phyloP scores from a whole-genome alignment of 78 protist genomes.

The Dictyostelium citrinum region DNA sequence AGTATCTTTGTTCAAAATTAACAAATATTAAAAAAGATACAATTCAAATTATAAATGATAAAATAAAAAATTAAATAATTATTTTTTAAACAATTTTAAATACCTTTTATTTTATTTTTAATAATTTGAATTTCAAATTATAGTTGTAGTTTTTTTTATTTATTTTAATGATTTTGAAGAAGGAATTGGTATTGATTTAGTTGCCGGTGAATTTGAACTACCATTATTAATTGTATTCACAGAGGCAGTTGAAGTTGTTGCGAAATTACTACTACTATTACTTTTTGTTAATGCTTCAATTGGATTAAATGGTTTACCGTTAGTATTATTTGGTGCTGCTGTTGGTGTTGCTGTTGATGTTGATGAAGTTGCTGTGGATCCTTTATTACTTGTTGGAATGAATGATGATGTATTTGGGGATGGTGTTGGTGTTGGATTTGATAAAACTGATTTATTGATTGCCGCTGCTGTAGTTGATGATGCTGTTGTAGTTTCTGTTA shows the following conservation, averaged over 20 bases:
- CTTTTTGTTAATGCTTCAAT: neutral
- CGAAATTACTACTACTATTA: neutral
- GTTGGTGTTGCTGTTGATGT: neutral
- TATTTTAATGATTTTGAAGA: conserved; percentile 2
- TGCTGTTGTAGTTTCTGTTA: neutral
- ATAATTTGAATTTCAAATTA: neutral
- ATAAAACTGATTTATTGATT: neutral
- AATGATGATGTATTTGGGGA: neutral
- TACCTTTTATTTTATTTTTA: neutral
- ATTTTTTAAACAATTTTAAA: no score
- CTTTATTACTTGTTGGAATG: neutral
- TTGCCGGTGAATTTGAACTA: neutral
- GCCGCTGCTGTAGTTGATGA: neutral
- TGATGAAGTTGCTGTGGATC: neutral
- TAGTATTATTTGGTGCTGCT: neutral
- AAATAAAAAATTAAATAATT: neutral
- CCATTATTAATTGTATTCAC: neutral
- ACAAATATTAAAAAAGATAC: neutral
- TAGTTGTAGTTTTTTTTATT: neutral
- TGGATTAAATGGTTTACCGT: neutral
- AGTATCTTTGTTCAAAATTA: neutral
- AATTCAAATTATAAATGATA: neutral
- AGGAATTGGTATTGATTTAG: conserved; percentile 12
- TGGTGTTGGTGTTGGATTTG: neutral
- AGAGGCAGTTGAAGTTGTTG: neutral